Conservation (phyloP, 495 filamentous ascomycete genomes). For the Penicillium antarcticum region DNA sequence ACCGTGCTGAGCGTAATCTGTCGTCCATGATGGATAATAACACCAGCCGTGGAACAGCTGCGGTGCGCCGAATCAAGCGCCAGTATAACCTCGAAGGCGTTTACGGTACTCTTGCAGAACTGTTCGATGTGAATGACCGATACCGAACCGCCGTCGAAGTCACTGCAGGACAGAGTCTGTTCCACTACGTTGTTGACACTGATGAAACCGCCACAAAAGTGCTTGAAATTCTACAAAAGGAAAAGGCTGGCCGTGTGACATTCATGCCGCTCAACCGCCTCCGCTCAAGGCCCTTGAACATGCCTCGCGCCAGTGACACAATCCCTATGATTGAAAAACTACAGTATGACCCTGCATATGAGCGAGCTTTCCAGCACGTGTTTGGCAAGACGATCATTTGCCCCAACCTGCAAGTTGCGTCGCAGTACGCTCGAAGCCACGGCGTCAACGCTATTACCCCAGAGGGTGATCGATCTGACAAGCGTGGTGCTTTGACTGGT, state of each 20-base stretch:
- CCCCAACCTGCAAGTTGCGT: slow-evolving; percentile 77
- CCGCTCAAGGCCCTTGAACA: slow-evolving; percentile 60
- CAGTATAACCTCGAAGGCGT: slow-evolving; percentile 78
- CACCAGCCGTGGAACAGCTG: slow-evolving; percentile 77
- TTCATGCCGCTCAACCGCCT: slow-evolving; percentile 91
- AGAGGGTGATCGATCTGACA: slow-evolving; percentile 90
- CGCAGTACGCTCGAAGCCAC: slow-evolving; percentile 86
- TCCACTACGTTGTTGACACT: slow-evolving; percentile 95
- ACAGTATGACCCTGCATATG: slow-evolving; percentile 71
- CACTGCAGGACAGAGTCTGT: slow-evolving; percentile 86
- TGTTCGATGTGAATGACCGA: slow-evolving; percentile 78
- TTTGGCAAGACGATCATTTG: slow-evolving; percentile 97
- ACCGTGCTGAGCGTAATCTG: slow-evolving; percentile 71
- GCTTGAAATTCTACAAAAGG: slow-evolving; percentile 73
- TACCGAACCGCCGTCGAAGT: slow-evolving; percentile 91
- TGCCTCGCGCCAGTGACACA: slow-evolving; percentile 83
- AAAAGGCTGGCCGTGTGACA: slow-evolving; percentile 81
- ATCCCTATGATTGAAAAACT: slow-evolving; percentile 84
- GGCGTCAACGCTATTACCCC: slow-evolving; percentile 90
- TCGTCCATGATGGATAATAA: slow-evolving; percentile 85
- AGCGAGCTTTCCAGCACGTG: slow-evolving; percentile 84
- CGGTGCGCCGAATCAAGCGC: slow-evolving; percentile 74
- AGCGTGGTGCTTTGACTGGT: slow-evolving; percentile 89
- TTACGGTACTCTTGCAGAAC: slow-evolving; percentile 88
- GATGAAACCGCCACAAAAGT: slow-evolving; percentile 82